Percentiles rank a stretch among this genome's conserved stretches.
These are phyloP conservation scores for Vachellia collinsii DNA, from an alignment of 306 rosid species.

Conservation along the genomic window DNA sequence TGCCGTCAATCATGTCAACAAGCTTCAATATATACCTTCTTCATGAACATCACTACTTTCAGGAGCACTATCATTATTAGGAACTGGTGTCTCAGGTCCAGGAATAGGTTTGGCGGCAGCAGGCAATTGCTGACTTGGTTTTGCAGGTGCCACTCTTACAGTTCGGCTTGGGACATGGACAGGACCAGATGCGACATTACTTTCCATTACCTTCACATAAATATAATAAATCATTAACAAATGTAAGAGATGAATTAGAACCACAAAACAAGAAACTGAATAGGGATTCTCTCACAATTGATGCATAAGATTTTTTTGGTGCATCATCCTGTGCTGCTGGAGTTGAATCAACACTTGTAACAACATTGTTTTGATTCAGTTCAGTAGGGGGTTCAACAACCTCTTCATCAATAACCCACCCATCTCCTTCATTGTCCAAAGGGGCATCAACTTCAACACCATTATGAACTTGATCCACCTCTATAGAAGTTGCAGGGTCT, in stretches of 20 bases:
- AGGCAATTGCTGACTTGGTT: slow-evolving; percentile 53
- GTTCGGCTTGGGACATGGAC: slow-evolving; percentile 56
- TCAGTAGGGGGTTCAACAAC: slow-evolving; percentile 52
- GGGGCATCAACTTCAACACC: slow-evolving; percentile 76
- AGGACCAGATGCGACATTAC: slow-evolving; percentile 46
- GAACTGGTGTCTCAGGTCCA: slow-evolving; percentile 54
- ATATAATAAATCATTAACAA: slow-evolving; percentile 36
- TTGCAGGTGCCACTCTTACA: slow-evolving; percentile 57
- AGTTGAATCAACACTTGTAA: slow-evolving; percentile 51
- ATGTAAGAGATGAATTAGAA: slow-evolving; percentile 23
- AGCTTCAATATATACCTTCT: slow-evolving; percentile 64
- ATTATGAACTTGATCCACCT: slow-evolving; percentile 62
- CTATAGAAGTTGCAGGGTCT: slow-evolving; percentile 54
- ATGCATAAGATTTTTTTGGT: slow-evolving; percentile 82
- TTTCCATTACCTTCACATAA: slow-evolving; percentile 68
- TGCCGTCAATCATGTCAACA: slow-evolving; percentile 16
- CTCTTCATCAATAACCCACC: slow-evolving; percentile 72
- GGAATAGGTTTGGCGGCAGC: slow-evolving; percentile 57
- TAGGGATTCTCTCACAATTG: slow-evolving; percentile 72
- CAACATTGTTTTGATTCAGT: slow-evolving; percentile 47
- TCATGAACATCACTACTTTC: slow-evolving; percentile 74
- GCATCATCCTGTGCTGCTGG: slow-evolving; percentile 73
- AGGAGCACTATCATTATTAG: slow-evolving; percentile 61
- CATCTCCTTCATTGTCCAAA: slow-evolving; percentile 70
- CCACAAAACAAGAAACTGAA: slow-evolving; percentile 23